Evolutionary conservation across 495 filamentous ascomycete species (phyloP), one percentile per base, ranked within the genome.

Genomic region (Penicillium egyptiacum): DNA sequence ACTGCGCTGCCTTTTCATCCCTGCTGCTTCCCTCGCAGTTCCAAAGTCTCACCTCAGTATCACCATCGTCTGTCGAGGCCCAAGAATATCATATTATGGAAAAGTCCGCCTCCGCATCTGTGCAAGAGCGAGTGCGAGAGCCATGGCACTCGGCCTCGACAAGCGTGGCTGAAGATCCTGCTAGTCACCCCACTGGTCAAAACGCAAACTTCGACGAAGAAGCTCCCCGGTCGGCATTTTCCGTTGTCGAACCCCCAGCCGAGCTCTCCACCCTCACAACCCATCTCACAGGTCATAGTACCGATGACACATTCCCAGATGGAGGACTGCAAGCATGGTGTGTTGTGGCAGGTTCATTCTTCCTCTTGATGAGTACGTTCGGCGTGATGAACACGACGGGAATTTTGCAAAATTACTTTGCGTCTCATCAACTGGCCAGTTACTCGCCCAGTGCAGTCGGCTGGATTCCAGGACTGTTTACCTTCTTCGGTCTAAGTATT

Each of bases 381-480:
- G 86, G 86, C 0, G 72, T 87, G 43, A 82, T 77, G 85, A 77
- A 86, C 68, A 80, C 78, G 11, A 76, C 84, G 5, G 86, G 83
- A 45, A 80, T 87, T 2, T 78, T 87, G 50, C 84, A 87, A 63
- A 81, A 78, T 35, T 87, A 86, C 70, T 83, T 86, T 56, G 69
- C 78, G 41, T 69, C 77, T 6, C 70, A 88, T 62, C 84, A 89
- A 65, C 75, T 89, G 19, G 64, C 72, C 0, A 53, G 66, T n/a
- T 81, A 85, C 69, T 77, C 70, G 19, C 67, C 79, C 14, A 82
- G 79, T 22, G 75, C 81, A 43, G 79, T 88, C 25, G 85, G 85
- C 20, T 89, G 86, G 86, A 84, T 89, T 42, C 81, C 83, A 3
- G 81, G 82, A 30, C 61, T 83, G 2, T 87, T 87, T 64, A 73